These are phyloP conservation scores for Alternaria longipes DNA, from an alignment of 2,329 filamentous ascomycete genomes.

Conservation along the genomic window DNA sequence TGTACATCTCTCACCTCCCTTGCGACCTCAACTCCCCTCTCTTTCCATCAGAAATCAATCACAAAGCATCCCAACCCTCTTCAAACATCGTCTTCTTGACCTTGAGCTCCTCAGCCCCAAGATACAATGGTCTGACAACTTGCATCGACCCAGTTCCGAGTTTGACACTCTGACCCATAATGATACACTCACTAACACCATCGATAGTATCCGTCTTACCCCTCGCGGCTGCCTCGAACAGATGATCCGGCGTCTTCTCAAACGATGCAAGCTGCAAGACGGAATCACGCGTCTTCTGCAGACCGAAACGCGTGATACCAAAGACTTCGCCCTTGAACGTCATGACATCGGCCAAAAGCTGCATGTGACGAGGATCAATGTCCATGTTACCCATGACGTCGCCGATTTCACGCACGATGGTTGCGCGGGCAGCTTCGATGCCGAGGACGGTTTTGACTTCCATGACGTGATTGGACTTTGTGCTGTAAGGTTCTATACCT, in stretches of 20 bases:
- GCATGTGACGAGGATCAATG: slow-evolving; percentile 98
- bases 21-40: background rate
- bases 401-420: slow-evolving; percentile 88
- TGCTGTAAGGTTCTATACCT: slow-evolving; percentile 81
- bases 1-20: background rate
- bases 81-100: slow-evolving; percentile 48
- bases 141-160: slow-evolving; percentile 93
- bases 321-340: slow-evolving; percentile 98
- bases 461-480: slow-evolving; percentile 86
- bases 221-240: slow-evolving; percentile 91
- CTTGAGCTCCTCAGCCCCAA: slow-evolving; percentile 33
- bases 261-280: slow-evolving; percentile 95
- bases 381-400: slow-evolving; percentile 92
- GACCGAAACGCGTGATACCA: slow-evolving; percentile 93
- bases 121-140: slow-evolving; percentile 75
- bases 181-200: slow-evolving; percentile 95
- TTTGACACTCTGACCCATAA: slow-evolving; percentile 94
- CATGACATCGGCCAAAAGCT: slow-evolving; percentile 97
- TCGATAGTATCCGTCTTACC: slow-evolving; percentile 94
- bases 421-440: slow-evolving; percentile 90
- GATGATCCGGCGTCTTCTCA: slow-evolving; percentile 96
- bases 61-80: slow-evolving; percentile 49
- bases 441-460: slow-evolving; percentile 87
- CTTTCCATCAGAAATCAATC: background rate
- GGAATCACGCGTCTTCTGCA: slow-evolving; percentile 95